These are phyloP conservation scores for Spathaspora sp. DNA, from an alignment of 805 yeast genomes.

Conservation along the genomic window DNA sequence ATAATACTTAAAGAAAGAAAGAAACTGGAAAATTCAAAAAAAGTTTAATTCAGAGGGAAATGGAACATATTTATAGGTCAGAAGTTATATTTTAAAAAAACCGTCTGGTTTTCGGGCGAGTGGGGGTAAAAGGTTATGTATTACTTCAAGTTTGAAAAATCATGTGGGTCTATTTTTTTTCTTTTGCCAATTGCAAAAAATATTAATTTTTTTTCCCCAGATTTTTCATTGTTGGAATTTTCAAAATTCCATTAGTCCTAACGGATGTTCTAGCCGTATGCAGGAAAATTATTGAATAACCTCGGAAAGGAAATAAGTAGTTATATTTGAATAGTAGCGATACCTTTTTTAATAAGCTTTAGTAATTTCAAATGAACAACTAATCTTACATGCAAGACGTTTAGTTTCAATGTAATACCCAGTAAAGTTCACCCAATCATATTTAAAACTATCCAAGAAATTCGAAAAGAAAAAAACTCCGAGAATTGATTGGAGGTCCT, in stretches of 20 bases:
- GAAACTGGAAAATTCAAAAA: neutral
- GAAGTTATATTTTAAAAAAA: neutral
- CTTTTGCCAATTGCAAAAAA: neutral
- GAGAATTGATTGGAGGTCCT: neutral
- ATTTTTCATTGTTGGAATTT: neutral
- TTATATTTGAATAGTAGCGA: no score
- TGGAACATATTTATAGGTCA: slow-evolving; percentile 1
- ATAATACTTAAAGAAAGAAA: neutral
- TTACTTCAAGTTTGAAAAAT: neutral
- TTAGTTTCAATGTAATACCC: neutral
- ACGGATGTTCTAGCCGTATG: neutral
- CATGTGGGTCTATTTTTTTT: neutral
- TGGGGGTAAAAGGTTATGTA: neutral
- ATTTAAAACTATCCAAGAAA: neutral
- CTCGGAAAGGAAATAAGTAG: neutral
- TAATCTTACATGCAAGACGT: neutral
- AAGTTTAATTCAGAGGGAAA: neutral
- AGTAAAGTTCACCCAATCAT: neutral
- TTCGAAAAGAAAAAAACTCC: neutral
- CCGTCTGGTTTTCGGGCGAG: neutral
- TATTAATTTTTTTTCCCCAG: neutral
- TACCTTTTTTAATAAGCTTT: no score
- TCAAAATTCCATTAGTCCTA: neutral
- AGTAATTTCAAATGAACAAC: no score
- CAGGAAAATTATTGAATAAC: neutral